Evolutionary conservation across 441 rosid genomes (phyloP).

Genomic region (Jatropha multifida): DNA sequence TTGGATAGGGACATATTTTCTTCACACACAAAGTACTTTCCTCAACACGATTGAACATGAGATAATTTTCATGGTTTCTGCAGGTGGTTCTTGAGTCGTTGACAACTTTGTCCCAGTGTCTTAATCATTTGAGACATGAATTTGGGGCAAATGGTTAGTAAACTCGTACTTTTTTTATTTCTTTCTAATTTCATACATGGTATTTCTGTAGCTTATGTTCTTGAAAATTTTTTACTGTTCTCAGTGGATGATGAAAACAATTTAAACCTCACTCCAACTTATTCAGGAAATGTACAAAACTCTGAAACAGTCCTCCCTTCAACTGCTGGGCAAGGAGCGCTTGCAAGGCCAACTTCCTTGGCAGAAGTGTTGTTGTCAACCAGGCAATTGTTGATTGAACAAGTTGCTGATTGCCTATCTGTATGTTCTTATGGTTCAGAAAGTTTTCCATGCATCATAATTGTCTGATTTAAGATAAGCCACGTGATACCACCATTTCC

Average conservation of each 20-base stretch:
- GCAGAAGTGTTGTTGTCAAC: slow-evolving; percentile 10
- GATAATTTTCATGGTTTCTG: neutral
- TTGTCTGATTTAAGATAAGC: neutral
- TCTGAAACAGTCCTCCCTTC: neutral
- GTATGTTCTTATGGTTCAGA: slow-evolving; percentile 2
- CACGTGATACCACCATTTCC: neutral
- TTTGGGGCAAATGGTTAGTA: slow-evolving; percentile 22
- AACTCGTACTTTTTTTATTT: neutral
- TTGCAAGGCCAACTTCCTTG: neutral
- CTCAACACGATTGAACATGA: neutral
- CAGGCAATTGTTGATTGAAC: neutral
- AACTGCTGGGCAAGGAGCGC: neutral
- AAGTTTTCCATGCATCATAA: neutral
- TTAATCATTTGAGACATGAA: slow-evolving; percentile 45
- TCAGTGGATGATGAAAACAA: neutral
- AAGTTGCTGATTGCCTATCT: neutral
- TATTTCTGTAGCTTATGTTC: neutral
- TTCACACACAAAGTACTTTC: neutral
- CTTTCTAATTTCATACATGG: neutral
- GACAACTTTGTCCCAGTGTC: slow-evolving; percentile 63
- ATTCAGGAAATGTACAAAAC: neutral
- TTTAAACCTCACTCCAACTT: neutral
- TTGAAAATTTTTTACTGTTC: neutral
- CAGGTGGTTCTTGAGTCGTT: slow-evolving; percentile 38
- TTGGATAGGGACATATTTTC: neutral